Conservation (phyloP, 2,329 filamentous ascomycete species). For the Fusarium sp. region DNA sequence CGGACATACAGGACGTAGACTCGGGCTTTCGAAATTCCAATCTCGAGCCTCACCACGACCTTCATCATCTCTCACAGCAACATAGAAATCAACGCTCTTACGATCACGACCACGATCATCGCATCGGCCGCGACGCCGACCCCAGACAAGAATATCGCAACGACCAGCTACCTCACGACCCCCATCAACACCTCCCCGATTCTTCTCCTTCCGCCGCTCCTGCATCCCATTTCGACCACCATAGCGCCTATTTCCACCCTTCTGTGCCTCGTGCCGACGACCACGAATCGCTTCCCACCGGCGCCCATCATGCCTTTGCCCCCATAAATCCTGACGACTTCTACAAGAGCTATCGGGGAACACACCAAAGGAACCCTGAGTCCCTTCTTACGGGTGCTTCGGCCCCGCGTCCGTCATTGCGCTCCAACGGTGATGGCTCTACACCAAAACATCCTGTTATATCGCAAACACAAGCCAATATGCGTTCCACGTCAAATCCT, state of each 20-base stretch:
- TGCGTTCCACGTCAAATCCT: slow-evolving; percentile 68
- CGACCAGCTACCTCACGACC: slow-evolving; percentile 37
- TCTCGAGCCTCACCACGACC: slow-evolving; percentile 40
- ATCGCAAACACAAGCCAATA: slow-evolving; percentile 53
- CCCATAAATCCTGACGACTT: slow-evolving; percentile 65
- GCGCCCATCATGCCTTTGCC: slow-evolving; percentile 53
- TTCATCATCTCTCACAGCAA: slow-evolving; percentile 46
- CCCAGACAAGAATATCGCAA: slow-evolving; percentile 35
- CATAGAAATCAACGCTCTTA: slow-evolving; percentile 45
- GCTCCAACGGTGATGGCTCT: slow-evolving; percentile 63
- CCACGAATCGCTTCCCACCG: slow-evolving; percentile 36
- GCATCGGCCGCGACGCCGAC: slow-evolving; percentile 33
- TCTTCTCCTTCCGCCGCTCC: slow-evolving; percentile 33
- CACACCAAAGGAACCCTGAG: slow-evolving; percentile 52
- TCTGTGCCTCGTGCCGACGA: slow-evolving; percentile 41
- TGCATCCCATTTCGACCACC: slow-evolving; percentile 26
- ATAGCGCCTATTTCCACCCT: slow-evolving; percentile 38
- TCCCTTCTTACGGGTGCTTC: slow-evolving; percentile 52
- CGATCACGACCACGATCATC: slow-evolving; percentile 45
- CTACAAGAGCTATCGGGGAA: slow-evolving; percentile 62
- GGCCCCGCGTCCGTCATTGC: slow-evolving; percentile 57
- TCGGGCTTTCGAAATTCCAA: slow-evolving; percentile 35
- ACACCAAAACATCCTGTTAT: slow-evolving; percentile 60
- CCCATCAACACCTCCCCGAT: slow-evolving; percentile 32
- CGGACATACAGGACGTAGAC: slow-evolving; percentile 42